Percentiles rank a stretch among this genome's conserved stretches.
These are phyloP conservation scores for Parsonsia alboflavescens DNA, from an alignment of 257 asterid species.

Conservation along the genomic window DNA sequence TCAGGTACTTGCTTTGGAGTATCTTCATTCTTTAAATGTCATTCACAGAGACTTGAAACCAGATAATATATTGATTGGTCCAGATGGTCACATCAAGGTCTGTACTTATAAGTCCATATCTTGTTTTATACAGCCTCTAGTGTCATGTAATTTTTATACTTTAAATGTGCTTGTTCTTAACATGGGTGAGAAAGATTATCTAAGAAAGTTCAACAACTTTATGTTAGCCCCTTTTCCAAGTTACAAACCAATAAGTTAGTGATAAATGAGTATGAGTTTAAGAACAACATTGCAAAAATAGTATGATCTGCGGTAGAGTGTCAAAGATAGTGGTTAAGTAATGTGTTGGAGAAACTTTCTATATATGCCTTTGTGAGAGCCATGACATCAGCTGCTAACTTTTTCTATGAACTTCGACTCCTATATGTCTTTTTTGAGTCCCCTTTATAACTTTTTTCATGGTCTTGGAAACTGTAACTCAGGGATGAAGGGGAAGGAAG, in stretches of 20 bases:
- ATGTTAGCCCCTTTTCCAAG: background rate
- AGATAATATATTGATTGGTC: constrained; percentile 91
- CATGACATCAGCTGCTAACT: background rate
- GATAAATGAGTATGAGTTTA: background rate
- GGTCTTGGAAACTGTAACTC: background rate
- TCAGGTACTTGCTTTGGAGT: constrained; percentile 98
- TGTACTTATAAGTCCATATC: constrained; percentile 20
- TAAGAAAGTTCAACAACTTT: background rate
- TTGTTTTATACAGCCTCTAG: background rate
- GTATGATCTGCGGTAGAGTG: background rate
- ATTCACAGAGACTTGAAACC: constrained; percentile 98
- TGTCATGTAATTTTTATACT: background rate
- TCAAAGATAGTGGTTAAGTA: background rate
- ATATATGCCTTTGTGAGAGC: background rate
- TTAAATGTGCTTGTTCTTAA: background rate
- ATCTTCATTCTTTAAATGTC: constrained; percentile 84
- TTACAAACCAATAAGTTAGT: background rate
- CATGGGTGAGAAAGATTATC: background rate
- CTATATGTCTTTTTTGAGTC: background rate
- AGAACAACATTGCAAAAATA: background rate
- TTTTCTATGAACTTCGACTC: background rate
- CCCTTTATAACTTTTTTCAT: background rate
- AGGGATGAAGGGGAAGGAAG: background rate
- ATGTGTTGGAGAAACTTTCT: background rate
- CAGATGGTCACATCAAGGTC: constrained; percentile 99